Base-by-base conservation (phyloP, 2,329 filamentous ascomycete species). In the Nemania serpens region DNA sequence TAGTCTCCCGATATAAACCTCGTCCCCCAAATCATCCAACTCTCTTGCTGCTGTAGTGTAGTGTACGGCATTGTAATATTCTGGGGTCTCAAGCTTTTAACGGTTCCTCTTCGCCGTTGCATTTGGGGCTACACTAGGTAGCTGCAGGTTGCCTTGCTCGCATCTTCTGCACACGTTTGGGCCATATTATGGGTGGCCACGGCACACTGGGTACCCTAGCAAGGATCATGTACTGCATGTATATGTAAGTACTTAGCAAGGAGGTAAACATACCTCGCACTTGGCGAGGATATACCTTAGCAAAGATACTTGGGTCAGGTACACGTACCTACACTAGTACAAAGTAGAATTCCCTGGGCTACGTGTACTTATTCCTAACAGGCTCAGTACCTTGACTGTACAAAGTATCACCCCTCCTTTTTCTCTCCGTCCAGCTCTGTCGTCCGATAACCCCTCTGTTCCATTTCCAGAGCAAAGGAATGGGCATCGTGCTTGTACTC, bases 141-240 rank as follows among this genome's bases (percentile, higher is more conserved):
- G 18, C 48, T 59, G 60, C 56, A 56, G 22, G 18, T 49, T 48
- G 60, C 56, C 51, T 49, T 54, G 55, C 47, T 58, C 55, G 55
- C 55, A 58, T 51, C 49, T 54, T 58, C 42, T 58, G 55, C 42
- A 58, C 55, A 53, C 42, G 54, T 61, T 47, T 58, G 43, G 54
- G 58, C 7, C 25, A 7, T 29, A 29, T 22, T 17, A 43, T 59
- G 50, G 59, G 50, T 55, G 17, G 37, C 25, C 13, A 43, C 34
- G 37, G n/a, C 18, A 55, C 25, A 13, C 18, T 29, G 25, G 25
- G 53, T 57, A 37, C 22, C 58, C 58, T 43, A 36, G 42, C 25
- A 55, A 9, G 58, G 41, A 37, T 36, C 33, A 53, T 48, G 3
- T 41, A 41, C 4, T 17, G 37, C 1, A 3, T 7, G 5, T 41